Evolutionary conservation across 371 early-diverging fungal species (phyloP).

Genomic region (Coemansia sp.): DNA sequence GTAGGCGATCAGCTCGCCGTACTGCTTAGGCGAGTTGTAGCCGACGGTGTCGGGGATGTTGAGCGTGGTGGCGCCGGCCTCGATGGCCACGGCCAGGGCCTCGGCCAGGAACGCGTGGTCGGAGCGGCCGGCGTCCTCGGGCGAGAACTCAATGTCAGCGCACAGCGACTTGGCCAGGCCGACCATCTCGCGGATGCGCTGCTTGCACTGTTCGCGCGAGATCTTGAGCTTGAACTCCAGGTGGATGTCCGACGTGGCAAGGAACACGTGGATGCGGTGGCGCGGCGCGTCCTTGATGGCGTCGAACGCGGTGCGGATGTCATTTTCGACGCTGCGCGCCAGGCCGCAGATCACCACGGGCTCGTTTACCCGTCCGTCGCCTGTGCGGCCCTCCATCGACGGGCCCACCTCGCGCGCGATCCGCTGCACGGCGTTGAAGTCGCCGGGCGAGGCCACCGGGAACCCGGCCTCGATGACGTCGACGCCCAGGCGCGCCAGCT

Average conservation of each 20-base stretch:
- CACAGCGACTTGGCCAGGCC: conserved; percentile 73
- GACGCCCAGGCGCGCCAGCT: conserved; percentile 88
- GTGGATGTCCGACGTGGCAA: conserved; percentile 96
- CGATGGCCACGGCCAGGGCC: conserved; percentile 84
- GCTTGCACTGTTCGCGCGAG: conserved; percentile 79
- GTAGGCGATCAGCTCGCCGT: conserved; percentile 79
- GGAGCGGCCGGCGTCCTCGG: conserved; percentile 92
- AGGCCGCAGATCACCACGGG: conserved; percentile 91
- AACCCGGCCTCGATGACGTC: conserved; percentile 96
- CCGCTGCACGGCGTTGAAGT: conserved; percentile 92
- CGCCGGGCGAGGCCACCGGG: conserved; percentile 89
- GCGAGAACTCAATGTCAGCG: conserved; percentile 89
- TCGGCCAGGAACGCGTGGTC: conserved; percentile 84
- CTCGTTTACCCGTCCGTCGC: conserved; percentile 56
- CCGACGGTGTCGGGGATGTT: conserved; percentile 98
- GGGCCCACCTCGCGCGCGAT: conserved; percentile 91
- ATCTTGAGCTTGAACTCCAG: conserved; percentile 91
- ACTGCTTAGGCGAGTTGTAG: conserved; percentile 89
- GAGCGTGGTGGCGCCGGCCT: conserved; percentile 92
- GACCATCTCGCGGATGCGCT: conserved; percentile 83
- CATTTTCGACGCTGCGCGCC: conserved; percentile 81
- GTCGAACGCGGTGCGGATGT: conserved; percentile 87
- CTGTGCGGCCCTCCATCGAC: conserved; percentile 76
- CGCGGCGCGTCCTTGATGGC: conserved; percentile 82
- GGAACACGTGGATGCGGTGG: conserved; percentile 90